Conservation (phyloP, 768 basidiomycete species). For the Lentinula guzmanii region DNA sequence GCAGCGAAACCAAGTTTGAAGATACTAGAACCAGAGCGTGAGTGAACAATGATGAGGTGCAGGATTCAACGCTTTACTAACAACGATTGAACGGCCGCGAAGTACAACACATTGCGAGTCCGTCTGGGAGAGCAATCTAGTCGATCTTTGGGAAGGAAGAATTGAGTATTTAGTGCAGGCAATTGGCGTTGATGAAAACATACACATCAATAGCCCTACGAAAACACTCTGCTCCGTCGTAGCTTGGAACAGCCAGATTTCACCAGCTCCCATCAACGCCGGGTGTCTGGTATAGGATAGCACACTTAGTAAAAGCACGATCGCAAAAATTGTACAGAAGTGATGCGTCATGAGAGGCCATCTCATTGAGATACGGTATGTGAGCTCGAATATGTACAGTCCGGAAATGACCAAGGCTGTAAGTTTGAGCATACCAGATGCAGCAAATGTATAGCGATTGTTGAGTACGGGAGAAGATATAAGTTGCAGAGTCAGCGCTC, state of each 20-base stretch:
- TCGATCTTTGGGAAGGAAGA: not conserved
- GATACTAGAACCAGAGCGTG: not conserved
- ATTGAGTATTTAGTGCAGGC: not conserved
- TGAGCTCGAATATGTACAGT: slow-evolving; percentile 2
- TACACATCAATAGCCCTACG: slow-evolving; percentile 1
- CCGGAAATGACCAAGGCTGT: not conserved
- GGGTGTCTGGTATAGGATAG: not conserved
- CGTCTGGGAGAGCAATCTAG: not conserved
- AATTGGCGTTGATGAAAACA: not conserved
- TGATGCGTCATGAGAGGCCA: slow-evolving; percentile 3
- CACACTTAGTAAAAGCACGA: not conserved
- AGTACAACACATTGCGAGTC: not conserved
- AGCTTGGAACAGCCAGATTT: slow-evolving; percentile 1
- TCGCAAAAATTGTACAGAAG: not conserved
- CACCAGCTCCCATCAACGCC: not conserved
- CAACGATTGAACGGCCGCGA: not conserved
- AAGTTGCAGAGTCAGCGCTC: not conserved
- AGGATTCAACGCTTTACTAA: not conserved
- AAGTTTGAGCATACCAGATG: not conserved
- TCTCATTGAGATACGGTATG: not conserved
- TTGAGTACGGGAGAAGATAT: not conserved
- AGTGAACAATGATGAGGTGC: not conserved
- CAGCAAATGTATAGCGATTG: not conserved
- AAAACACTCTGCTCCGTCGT: slow-evolving; percentile 4
- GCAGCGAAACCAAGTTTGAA: not conserved